Evolutionary conservation across 2,329 filamentous ascomycete genomes (phyloP).

Genomic region (Mariannaea sp.): DNA sequence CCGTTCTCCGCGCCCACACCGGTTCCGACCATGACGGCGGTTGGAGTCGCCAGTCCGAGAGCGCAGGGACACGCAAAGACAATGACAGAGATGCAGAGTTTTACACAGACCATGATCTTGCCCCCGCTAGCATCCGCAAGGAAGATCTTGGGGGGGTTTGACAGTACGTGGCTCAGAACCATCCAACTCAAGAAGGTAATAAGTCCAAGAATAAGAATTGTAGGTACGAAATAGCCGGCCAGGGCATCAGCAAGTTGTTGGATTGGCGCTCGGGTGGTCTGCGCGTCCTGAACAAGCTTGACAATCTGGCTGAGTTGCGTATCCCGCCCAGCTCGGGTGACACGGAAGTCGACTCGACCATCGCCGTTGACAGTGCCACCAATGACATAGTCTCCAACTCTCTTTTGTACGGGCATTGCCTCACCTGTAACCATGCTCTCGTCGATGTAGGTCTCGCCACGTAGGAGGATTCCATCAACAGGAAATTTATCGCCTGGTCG

Average conservation of each 20-base stretch:
- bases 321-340: constrained; percentile 89
- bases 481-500: constrained; percentile 96
- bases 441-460: constrained; percentile 91
- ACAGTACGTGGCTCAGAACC: constrained; percentile 84
- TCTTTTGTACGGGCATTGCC: constrained; percentile 92
- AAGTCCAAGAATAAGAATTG: constrained; percentile 82
- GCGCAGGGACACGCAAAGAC: constrained; percentile 98
- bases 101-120: constrained; percentile 93
- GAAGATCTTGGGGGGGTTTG: constrained; percentile 88
- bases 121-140: constrained; percentile 79
- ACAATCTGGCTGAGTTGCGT: constrained; percentile 98
- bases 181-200: constrained; percentile 92
- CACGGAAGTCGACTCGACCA: constrained; percentile 87
- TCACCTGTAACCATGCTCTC: constrained; percentile 99
- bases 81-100: constrained; percentile 97
- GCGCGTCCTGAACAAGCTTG: constrained; percentile 95
- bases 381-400: constrained; percentile 77
- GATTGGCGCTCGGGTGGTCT: constrained; percentile 92
- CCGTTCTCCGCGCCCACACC: constrained; percentile 93
- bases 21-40: constrained; percentile 99
- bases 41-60: constrained; percentile 92
- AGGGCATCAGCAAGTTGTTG: constrained; percentile 90
- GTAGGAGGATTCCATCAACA: constrained; percentile 84
- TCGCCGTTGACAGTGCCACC: constrained; percentile 96
- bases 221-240: constrained; percentile 91